Conservation (phyloP, 768 basidiomycete genomes). For the Suillus spraguei region DNA sequence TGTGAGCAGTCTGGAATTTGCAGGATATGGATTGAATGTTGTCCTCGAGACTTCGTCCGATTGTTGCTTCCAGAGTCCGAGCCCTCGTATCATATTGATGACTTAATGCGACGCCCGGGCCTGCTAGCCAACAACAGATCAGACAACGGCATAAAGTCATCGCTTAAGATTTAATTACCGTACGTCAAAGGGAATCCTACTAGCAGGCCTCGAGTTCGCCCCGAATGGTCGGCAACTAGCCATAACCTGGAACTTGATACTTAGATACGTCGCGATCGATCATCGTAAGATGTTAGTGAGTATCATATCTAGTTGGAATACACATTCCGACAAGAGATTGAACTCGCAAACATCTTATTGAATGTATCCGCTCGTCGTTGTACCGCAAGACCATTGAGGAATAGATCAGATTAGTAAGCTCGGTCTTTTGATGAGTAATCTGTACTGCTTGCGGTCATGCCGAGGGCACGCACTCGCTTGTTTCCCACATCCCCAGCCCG, state of each 20-base stretch:
- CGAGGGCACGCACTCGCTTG: background rate
- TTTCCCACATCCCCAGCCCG: background rate
- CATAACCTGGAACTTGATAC: background rate
- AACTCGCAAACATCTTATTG: constrained; percentile 1
- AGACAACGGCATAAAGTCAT: background rate
- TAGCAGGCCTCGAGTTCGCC: no score
- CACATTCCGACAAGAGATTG: background rate
- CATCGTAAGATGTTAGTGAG: background rate
- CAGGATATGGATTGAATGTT: background rate
- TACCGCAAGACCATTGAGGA: background rate
- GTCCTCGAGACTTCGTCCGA: background rate
- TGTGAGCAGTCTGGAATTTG: background rate
- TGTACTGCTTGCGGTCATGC: background rate
- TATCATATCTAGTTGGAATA: background rate
- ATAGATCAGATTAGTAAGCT: background rate
- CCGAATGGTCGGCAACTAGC: background rate
- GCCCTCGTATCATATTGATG: background rate
- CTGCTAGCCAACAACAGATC: background rate
- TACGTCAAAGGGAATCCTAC: background rate
- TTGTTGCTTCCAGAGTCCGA: background rate
- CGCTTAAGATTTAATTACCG: background rate
- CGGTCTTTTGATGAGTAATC: background rate
- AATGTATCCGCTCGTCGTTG: background rate
- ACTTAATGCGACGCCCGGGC: background rate
- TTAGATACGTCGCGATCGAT: background rate